A percentile compares a stretch with the other conserved stretches of the same genome.
Evolutionary conservation across 1,139 yeast species (phyloP).

Genomic region (Yamadazyma membranifaciens): DNA sequence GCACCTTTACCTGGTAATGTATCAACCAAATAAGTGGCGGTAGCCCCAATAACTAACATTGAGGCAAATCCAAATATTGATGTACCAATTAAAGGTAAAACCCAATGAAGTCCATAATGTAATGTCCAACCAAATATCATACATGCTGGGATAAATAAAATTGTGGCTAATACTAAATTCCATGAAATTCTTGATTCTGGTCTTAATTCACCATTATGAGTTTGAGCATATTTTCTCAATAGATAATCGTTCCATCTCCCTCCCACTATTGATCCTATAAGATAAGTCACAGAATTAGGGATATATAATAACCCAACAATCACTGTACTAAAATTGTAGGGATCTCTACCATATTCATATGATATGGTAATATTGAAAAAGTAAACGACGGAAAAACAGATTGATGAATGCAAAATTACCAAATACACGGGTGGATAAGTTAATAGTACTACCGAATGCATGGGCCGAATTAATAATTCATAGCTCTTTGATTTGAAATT

Average conservation of each 20-base stretch:
- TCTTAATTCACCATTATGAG: slow-evolving; percentile 60
- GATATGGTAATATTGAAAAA: slow-evolving; percentile 75
- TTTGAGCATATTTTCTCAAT: slow-evolving; percentile 50
- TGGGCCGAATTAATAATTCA: slow-evolving; percentile 45
- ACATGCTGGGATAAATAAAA: slow-evolving; percentile 61
- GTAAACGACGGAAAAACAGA: slow-evolving; percentile 67
- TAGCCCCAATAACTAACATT: slow-evolving; percentile 81
- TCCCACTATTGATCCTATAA: slow-evolving; percentile 70
- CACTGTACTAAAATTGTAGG: slow-evolving; percentile 67
- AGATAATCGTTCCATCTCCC: slow-evolving; percentile 78
- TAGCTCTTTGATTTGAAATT: slow-evolving; percentile 26
- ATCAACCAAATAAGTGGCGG: slow-evolving; percentile 79
- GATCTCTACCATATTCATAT: slow-evolving; percentile 56
- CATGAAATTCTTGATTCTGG: slow-evolving; percentile 82
- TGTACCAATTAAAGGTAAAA: slow-evolving; percentile 73
- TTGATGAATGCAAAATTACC: slow-evolving; percentile 62
- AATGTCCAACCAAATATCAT: slow-evolving; percentile 83
- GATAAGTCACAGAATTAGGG: slow-evolving; percentile 78
- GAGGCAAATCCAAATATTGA: slow-evolving; percentile 80
- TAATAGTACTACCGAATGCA: slow-evolving; percentile 51
- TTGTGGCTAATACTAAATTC: slow-evolving; percentile 66
- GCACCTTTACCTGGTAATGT: slow-evolving; percentile 87
- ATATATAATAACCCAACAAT: slow-evolving; percentile 75
- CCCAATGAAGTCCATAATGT: slow-evolving; percentile 66
- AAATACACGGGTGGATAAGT: slow-evolving; percentile 72